Percentiles rank a stretch among this genome's conserved stretches.
Evolutionary conservation across 805 yeast genomes (phyloP).

Genomic region (Kockiozyma suomiensis): DNA sequence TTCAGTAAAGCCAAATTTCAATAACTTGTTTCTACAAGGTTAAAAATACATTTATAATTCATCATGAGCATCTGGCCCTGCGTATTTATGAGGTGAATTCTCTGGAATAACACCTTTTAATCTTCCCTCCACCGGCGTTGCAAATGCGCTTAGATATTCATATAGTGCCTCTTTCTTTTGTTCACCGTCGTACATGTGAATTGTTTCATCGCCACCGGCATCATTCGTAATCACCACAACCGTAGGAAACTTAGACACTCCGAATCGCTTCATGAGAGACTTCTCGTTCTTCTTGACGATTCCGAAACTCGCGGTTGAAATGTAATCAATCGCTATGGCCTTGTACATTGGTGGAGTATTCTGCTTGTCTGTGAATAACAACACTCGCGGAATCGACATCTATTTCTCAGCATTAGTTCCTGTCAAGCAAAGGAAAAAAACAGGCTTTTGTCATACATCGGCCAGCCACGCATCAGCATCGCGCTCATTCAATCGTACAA

Average conservation of each 20-base stretch:
- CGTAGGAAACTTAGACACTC: constrained; percentile 38
- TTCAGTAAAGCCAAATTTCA: constrained; percentile 44
- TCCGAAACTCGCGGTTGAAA: constrained; percentile 54
- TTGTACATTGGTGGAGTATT: constrained; percentile 60
- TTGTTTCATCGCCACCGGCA: constrained; percentile 2
- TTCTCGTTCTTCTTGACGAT: constrained; percentile 38
- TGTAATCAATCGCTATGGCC: constrained; percentile 69
- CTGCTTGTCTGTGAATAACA: constrained; percentile 40
- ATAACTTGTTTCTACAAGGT: background rate
- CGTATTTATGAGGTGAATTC: constrained; percentile 4
- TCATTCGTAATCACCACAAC: constrained; percentile 41
- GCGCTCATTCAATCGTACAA: constrained; percentile 10
- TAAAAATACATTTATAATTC: background rate
- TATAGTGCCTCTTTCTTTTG: constrained; percentile 42
- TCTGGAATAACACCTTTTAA: constrained; percentile 1
- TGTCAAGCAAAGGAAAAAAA: too few species aligned
- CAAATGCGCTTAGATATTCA: constrained; percentile 42
- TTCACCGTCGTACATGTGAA: constrained; percentile 40
- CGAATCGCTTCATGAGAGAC: constrained; percentile 37
- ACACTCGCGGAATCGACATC: constrained; percentile 16
- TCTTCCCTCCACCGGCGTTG: constrained; percentile 44
- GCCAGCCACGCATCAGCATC: constrained; percentile 10
- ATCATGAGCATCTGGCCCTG: background rate
- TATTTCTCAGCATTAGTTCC: too few species aligned
- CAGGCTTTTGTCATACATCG: too few species aligned